Evolutionary conservation across 495 filamentous ascomycete species (phyloP), one percentile per base, ranked within the genome.

Genomic region (Tuber brumale): DNA sequence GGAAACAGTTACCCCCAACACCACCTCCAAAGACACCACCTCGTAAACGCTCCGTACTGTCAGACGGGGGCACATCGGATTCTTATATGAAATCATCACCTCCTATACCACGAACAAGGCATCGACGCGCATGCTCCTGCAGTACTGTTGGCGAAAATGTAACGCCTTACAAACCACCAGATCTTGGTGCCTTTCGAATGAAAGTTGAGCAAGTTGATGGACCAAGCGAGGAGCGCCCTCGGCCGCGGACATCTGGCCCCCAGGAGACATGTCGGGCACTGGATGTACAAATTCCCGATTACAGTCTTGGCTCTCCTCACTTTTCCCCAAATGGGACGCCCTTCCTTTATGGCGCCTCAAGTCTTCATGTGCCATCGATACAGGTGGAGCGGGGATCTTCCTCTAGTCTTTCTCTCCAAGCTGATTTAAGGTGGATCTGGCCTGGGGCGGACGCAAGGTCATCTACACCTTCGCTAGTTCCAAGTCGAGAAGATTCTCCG

Each of bases 211-310:
- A 95, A 72, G 97, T 97, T 76, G 93, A 95, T 76, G 88, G 92
- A 76, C 89, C 92, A 69, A 88, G 89, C 41, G 85, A 86, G 79
- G 89, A 85, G 78, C 85, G 71, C 37, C 76, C 80, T 69, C 84
- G 87, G 43, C 89, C 93, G 14, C 92, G 89, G 81, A 91, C 92
- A 23, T 86, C 89, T n/a, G 90, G 92, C 78, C 88, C 89, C 42
- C 79, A 70, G 77, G 81, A 84, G 76, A 83, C 81, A 39, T 83
- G 87, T 57, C 90, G 90, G 27, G 84, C 90, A 57, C 83, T 97
- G 70, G 90, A 97, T 77, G 88, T 95, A 48, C 88, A 92, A 12
- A 96, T 97, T 74, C 94, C 95, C 61, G 91, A 93, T 77, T 96
- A 96, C 86, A 90, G 91, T 73, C 86, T 98, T 73, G 94, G 93